phyloP scores from a whole-genome alignment of 2,329 filamentous ascomycete genomes.

The Pseudogymnoascus sp. region DNA sequence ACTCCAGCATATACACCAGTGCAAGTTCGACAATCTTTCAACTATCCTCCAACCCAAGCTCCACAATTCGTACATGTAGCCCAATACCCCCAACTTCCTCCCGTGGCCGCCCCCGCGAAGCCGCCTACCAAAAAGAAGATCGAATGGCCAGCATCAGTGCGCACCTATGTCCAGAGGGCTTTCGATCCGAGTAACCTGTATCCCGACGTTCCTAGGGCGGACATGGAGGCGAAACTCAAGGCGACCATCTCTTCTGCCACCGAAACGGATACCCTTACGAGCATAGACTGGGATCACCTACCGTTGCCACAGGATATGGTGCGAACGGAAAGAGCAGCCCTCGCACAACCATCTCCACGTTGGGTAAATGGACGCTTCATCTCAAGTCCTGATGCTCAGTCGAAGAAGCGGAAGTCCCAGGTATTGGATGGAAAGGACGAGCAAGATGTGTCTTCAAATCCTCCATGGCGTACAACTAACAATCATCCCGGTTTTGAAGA shows the following conservation, averaged over 20 bases:
- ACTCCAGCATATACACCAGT: constrained; percentile 37
- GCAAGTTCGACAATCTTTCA: constrained; percentile 33
- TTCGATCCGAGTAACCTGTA: constrained; percentile 69
- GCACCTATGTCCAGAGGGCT: constrained; percentile 79
- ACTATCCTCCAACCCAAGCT: constrained; percentile 30
- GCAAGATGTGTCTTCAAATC: constrained; percentile 42
- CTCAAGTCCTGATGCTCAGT: constrained; percentile 18
- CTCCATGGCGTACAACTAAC: constrained; percentile 72
- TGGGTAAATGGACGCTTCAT: constrained; percentile 18
- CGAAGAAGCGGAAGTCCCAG: constrained; percentile 77
- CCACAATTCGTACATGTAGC: constrained; percentile 9
- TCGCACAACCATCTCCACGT: constrained; percentile 34
- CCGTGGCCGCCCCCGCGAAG: constrained; percentile 26
- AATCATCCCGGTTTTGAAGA: constrained; percentile 53
- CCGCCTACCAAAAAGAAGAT: constrained; percentile 50
- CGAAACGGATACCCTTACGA: constrained; percentile 61
- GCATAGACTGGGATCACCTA: constrained; percentile 74
- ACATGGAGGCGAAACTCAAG: constrained; percentile 81
- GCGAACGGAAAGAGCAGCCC: constrained; percentile 52
- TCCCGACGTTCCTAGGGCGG: constrained; percentile 50
- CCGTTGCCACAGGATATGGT: constrained; percentile 82
- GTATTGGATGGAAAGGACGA: constrained; percentile 48
- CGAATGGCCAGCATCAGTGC: constrained; percentile 75
- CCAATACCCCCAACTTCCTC: constrained; percentile 19
- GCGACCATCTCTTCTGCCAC: constrained; percentile 76